Percentiles rank a stretch among this genome's conserved stretches.
Evolutionary conservation across 2,329 filamentous ascomycete genomes (phyloP).

Genomic region (Rhytidhysteron rufulum): DNA sequence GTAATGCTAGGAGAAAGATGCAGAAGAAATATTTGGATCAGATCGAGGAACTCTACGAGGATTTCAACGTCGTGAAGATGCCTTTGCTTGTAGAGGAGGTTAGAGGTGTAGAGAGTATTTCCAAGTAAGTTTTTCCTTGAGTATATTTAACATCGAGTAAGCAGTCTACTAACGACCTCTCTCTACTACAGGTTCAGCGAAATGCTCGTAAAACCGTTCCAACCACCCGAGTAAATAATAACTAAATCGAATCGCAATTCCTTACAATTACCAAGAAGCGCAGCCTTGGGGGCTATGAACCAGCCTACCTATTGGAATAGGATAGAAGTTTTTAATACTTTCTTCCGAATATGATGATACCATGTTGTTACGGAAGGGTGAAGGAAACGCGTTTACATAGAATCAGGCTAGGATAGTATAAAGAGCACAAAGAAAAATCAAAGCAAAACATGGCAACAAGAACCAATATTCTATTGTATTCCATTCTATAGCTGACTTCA

Average conservation of each 20-base stretch:
- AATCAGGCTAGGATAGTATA: too few relatives aligned
- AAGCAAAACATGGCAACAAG: too few relatives aligned
- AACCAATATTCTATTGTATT: too few relatives aligned
- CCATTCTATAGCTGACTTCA: too few relatives aligned
- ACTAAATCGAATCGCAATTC: not conserved
- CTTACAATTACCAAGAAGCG: too few relatives aligned
- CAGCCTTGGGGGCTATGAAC: too few relatives aligned
- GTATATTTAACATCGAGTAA: not conserved
- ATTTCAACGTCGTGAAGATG: conserved; percentile 99
- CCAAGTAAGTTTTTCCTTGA: conserved; percentile 50
- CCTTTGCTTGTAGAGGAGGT: conserved; percentile 94
- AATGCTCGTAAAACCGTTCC: conserved; percentile 74
- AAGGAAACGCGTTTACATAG: too few relatives aligned
- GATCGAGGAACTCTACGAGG: conserved; percentile 96
- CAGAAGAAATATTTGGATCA: conserved; percentile 99
- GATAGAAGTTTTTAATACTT: too few relatives aligned
- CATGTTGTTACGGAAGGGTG: too few relatives aligned
- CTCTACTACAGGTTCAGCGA: conserved; percentile 61
- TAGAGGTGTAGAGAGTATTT: conserved; percentile 86
- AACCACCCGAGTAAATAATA: conserved; percentile 54
- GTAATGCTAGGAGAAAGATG: conserved; percentile 92
- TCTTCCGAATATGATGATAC: too few relatives aligned
- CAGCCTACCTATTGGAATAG: too few relatives aligned
- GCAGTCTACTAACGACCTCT: conserved; percentile 16
- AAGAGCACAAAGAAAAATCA: too few relatives aligned